Evolutionary conservation across 2,329 filamentous ascomycete species (phyloP).

Genomic region (Neonectria punicea): DNA sequence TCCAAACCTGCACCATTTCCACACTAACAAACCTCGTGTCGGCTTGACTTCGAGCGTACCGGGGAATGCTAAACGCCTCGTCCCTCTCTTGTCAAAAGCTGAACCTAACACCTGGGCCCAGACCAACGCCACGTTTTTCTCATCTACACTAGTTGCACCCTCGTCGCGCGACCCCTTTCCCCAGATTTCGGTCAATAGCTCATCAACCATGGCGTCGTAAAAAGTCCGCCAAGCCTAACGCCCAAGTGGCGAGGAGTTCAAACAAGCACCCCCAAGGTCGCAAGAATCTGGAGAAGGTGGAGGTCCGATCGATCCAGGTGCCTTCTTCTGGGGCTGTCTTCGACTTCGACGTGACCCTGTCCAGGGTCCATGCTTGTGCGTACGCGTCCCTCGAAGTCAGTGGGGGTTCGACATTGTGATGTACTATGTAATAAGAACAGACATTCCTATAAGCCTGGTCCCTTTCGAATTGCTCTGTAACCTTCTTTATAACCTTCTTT

Average conservation of each 20-base stretch:
- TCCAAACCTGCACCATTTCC: neutral
- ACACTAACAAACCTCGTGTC: neutral
- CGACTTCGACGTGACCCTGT: neutral
- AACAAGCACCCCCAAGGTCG: constrained; percentile 25
- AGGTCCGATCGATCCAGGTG: constrained; percentile 1
- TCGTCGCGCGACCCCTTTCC: constrained; percentile 11
- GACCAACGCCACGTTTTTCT: constrained; percentile 1
- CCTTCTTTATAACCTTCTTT: constrained; percentile 27
- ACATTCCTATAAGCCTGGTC: neutral
- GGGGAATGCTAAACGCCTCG: neutral
- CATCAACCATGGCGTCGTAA: neutral
- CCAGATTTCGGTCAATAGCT: constrained; percentile 13
- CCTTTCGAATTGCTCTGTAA: neutral
- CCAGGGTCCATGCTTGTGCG: neutral
- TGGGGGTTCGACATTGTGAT: constrained; percentile 1
- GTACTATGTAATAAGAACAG: constrained; percentile 11
- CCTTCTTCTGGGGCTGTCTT: neutral
- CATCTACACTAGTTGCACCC: constrained; percentile 26
- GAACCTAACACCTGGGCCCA: neutral
- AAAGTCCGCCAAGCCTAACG: constrained; percentile 30
- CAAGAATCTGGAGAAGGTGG: constrained; percentile 8
- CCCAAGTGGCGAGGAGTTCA: constrained; percentile 14
- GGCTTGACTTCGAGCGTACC: neutral
- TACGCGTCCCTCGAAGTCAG: neutral
- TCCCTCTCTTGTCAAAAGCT: neutral